Evolutionary conservation across 2,329 filamentous ascomycete species (phyloP).

Genomic region (Aureobasidium lini): DNA sequence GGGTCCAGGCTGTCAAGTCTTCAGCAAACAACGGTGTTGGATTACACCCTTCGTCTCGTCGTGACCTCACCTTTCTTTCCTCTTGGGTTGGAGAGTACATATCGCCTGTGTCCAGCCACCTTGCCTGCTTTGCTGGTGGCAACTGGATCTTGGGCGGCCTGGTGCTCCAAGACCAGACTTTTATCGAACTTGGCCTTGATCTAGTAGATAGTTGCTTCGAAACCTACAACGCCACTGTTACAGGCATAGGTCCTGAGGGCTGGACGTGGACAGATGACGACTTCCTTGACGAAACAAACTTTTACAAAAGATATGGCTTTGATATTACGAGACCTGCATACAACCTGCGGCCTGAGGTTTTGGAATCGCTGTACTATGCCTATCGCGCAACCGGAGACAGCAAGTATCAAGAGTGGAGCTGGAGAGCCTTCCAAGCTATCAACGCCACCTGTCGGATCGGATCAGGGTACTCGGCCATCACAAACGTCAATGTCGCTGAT

Average conservation of each 20-base stretch:
- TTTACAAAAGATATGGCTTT: conserved; percentile 62
- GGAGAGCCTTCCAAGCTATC: conserved; percentile 67
- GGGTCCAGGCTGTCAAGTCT: conserved; percentile 68
- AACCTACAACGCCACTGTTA: conserved; percentile 62
- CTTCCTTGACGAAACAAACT: conserved; percentile 30
- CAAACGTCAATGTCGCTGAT: conserved; percentile 53
- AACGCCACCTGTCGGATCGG: conserved; percentile 55
- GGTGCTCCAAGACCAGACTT: conserved; percentile 56
- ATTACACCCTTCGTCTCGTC: conserved; percentile 57
- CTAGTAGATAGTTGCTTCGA: conserved; percentile 66
- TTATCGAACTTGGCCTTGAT: conserved; percentile 65
- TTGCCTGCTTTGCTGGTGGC: conserved; percentile 78
- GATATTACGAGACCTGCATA: conserved; percentile 59
- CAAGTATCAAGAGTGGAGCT: conserved; percentile 78
- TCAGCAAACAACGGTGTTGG: conserved; percentile 59
- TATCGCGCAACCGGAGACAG: conserved; percentile 68
- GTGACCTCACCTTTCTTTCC: conserved; percentile 66
- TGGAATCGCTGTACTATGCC: conserved; percentile 82
- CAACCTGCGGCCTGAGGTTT: conserved; percentile 65
- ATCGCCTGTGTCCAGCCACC: conserved; percentile 35
- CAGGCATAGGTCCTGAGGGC: conserved; percentile 67
- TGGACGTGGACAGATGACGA: conserved; percentile 36
- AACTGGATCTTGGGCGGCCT: conserved; percentile 78
- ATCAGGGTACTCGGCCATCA: conserved; percentile 60
- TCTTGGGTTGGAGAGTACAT: conserved; percentile 43